phyloP scores from a whole-genome alignment of 352 stramenopile species.

The Phytopythium mirpurense region DNA sequence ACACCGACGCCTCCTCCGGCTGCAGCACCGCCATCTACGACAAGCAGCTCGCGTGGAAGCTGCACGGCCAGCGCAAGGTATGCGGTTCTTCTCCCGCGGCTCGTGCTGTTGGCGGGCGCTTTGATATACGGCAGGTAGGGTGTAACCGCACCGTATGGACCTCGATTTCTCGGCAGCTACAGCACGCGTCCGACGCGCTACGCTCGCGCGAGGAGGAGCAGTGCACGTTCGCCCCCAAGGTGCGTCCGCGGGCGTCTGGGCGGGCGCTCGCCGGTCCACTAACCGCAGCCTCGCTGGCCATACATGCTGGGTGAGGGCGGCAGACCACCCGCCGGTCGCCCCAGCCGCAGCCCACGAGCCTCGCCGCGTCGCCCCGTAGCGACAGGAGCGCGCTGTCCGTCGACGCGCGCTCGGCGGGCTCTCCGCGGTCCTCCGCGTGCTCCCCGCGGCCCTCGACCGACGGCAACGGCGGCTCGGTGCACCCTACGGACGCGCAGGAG shows the following conservation, averaged over 20 bases:
- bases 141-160: neutral
- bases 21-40: constrained; percentile 30
- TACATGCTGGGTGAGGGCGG: neutral
- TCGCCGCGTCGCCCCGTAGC: neutral
- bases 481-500: constrained; percentile 54
- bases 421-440: neutral
- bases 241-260: constrained; percentile 3
- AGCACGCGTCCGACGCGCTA: constrained; percentile 39
- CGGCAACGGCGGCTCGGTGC: constrained; percentile 13
- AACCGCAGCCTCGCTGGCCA: too few relatives aligned
- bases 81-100: constrained; percentile 6
- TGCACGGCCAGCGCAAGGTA: constrained; percentile 45
- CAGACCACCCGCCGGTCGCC: neutral
- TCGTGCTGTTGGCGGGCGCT: neutral
- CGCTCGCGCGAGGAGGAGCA: constrained; percentile 30
- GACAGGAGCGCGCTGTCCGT: neutral
- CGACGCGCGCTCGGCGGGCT: neutral
- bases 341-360: neutral
- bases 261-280: neutral
- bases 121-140: too few relatives aligned
- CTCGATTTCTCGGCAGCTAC: neutral
- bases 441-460: neutral
- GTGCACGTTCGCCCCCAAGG: constrained; percentile 62
- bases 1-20: neutral
- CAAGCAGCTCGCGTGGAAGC: constrained; percentile 61